Conservation (phyloP, 805 yeast genomes). For the Komagataella pseudopastoris region DNA sequence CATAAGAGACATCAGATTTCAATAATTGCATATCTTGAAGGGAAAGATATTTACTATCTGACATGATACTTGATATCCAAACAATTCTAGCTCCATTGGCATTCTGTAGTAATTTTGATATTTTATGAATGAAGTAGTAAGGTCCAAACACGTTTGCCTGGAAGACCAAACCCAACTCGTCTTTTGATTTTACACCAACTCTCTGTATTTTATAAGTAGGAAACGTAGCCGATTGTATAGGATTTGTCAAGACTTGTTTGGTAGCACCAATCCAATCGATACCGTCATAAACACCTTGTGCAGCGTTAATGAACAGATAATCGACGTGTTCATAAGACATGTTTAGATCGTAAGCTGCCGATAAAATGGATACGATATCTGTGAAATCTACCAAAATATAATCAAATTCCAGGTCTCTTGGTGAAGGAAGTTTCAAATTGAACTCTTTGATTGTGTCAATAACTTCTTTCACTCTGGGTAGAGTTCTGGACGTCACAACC, state of each 20-base stretch:
- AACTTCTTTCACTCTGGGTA: slow-evolving; percentile 71
- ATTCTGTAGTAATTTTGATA: slow-evolving; percentile 32
- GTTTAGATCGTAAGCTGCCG: slow-evolving; percentile 58
- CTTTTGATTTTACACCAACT: slow-evolving; percentile 61
- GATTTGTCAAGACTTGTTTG: slow-evolving; percentile 49
- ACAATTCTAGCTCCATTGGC: slow-evolving; percentile 44
- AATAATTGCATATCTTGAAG: slow-evolving; percentile 64
- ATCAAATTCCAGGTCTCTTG: slow-evolving; percentile 56
- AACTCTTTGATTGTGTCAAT: slow-evolving; percentile 42
- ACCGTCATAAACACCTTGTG: slow-evolving; percentile 79
- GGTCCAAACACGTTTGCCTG: slow-evolving; percentile 98
- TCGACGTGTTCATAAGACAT: slow-evolving; percentile 57
- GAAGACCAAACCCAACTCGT: slow-evolving; percentile 77
- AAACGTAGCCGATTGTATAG: slow-evolving; percentile 73
- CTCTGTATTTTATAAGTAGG: slow-evolving; percentile 80
- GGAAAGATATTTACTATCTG: slow-evolving; percentile 62
- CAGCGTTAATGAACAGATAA: slow-evolving; percentile 77
- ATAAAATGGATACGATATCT: slow-evolving; percentile 72
- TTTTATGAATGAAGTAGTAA: slow-evolving; percentile 62
- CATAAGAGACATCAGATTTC: slow-evolving; percentile 58
- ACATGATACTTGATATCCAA: slow-evolving; percentile 82
- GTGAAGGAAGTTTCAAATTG: slow-evolving; percentile 5
- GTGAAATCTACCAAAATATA: slow-evolving; percentile 83
- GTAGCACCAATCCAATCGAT: slow-evolving; percentile 77
- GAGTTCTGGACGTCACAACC: slow-evolving; percentile 79